A percentile compares a stretch with the other conserved stretches of the same genome.
Conservation (phyloP, 2,329 filamentous ascomycete genomes). For the Colletotrichum phormii region DNA sequence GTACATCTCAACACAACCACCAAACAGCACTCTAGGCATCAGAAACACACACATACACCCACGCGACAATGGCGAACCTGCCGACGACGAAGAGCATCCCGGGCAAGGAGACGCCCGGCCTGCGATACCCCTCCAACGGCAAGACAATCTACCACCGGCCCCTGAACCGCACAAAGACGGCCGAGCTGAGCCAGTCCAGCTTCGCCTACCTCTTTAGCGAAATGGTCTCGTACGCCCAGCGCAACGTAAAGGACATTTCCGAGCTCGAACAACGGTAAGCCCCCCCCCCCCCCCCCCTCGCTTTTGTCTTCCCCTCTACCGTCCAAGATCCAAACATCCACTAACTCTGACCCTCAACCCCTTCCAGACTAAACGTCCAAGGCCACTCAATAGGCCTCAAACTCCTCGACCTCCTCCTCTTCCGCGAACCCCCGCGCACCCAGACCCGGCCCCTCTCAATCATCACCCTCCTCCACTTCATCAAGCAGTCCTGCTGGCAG, state of each 20-base stretch:
- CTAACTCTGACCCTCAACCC: not conserved
- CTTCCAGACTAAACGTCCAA: conserved; percentile 81
- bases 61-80: conserved; percentile 60
- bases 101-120: conserved; percentile 67
- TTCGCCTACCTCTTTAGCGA: conserved; percentile 97
- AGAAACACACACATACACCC: not conserved
- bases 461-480: conserved; percentile 92
- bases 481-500: conserved; percentile 91
- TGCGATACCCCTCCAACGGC: conserved; percentile 90
- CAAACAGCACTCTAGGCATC: no score
- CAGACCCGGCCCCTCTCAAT: conserved; percentile 86
- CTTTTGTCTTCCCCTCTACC: not conserved
- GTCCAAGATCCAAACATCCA: conserved; percentile 22
- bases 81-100: conserved; percentile 57
- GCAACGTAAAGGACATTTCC: conserved; percentile 89
- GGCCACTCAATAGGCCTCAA: conserved; percentile 95
- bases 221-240: conserved; percentile 96
- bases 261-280: conserved; percentile 91
- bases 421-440: conserved; percentile 78
- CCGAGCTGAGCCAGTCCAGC: conserved; percentile 90
- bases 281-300: conserved; percentile 21
- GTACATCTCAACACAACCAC: not conserved
- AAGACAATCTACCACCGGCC: conserved; percentile 99
- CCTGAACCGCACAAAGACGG: conserved; percentile 87
- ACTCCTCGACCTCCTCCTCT: conserved; percentile 93